Base-by-base conservation (phyloP, 495 filamentous ascomycete species). In the Aspergillus incahuasiensis region DNA sequence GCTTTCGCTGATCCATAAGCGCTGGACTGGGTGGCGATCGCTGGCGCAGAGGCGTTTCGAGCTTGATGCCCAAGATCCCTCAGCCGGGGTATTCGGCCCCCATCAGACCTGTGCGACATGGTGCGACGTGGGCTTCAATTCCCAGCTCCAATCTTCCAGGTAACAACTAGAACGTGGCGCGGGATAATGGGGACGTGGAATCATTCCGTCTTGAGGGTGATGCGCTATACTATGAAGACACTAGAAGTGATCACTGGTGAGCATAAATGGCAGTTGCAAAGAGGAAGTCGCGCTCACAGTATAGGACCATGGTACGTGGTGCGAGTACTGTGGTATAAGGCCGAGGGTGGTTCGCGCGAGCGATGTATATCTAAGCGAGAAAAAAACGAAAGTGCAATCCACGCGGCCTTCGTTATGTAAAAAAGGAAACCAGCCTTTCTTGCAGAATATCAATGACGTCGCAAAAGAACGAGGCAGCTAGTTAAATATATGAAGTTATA, bases 31-130 rank as follows among this genome's bases (percentile, higher is more conserved):
- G 56, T 41, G 47, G 54, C 55, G 38, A 57, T 54, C 52, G 48
- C 58, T 46, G 62, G 59, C 53, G 58, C 60, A 46, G 64, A 68
- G 46, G 57, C 60, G 56, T 63, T 65, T 59, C 63, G 62, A 53
- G 50, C 45, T 54, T 64, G 63, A 54, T 64, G 42, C 25, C 57
- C 59, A 54, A 56, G 47, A 59, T 63, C 58, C 56, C 58, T 68
- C 38, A 66, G 52, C 57, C 64, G 64, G 57, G 69, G 66, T 70
- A 67, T 70, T 58, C 66, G 65, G 59, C 57, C 59, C 46, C 64
- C 63, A 49, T 66, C 64, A 65, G 58, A 52, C 63, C 66, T 70
- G 63, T 75, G 50, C 58, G 65, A 74, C 68, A 75, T 73, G 52
- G 67, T 69, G 63, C 52, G 62, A 71, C 57, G 52, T 54, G 12